Base-by-base conservation (phyloP, 177 flowering plant species). In the Tripterygium wilfordii region DNA sequence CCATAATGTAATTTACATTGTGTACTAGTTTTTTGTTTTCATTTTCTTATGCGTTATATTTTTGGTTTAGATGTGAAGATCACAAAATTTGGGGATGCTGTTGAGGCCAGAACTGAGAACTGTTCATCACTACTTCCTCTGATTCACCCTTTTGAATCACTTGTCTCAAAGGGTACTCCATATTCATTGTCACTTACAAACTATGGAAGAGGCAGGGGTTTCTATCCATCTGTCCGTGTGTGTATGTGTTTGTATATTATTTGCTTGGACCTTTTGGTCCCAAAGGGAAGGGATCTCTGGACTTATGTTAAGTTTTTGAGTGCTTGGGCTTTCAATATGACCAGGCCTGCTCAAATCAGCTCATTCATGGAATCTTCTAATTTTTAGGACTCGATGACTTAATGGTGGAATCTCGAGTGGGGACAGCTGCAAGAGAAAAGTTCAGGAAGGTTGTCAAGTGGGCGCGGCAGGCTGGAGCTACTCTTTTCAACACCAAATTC, bases 401-500 rank as follows among this genome's bases (percentile, higher is more conserved):
- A 36, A 32, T 74, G 35, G 45, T 42, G 27, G 50, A 62, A 36
- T 64, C 60, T 54, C 69, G 63, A 42, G 59, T 67, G 15, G 81
- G 85, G 41, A 56, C 30, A 53, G 29, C 70, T 22, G 54, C 82
- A 14, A 79, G 70, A 58, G 81, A 68, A 36, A 86, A 83, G 74
- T 81, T 86, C 31, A 52, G 36, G 46, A 80, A 63, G 63, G 82
- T 86, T 19, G 49, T 76, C 20, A 60, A 67, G 53, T 86, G 88
- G 90, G 75, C 63, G 60, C 71, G 66, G 42, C 60, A 26, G 33
- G 29, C 61, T 41, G 58, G 67, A 51, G 53, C 62, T 25, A 39
- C 58, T 42, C 61, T 53, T 42, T 39, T 41, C 43, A 50, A 44
- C 36, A 50, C 55, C 16, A 42, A 48, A 44, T 45, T 49, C 31